A percentile compares a stretch with the other conserved stretches of the same genome.
Conservation (phyloP, 2,329 filamentous ascomycete genomes). For the Monosporascus cannonballus region DNA sequence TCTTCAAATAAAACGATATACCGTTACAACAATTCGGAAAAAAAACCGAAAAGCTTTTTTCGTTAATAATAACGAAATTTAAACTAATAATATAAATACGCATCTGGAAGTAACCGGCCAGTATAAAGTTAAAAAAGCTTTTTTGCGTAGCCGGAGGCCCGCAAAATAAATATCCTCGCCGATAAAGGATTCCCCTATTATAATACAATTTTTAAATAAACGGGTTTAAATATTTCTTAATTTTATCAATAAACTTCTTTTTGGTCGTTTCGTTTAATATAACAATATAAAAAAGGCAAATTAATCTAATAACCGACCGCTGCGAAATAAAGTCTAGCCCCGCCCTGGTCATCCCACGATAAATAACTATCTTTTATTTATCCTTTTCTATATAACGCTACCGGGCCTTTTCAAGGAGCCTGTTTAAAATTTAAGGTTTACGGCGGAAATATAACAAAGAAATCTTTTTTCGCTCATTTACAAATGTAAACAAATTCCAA, state of each 20-base stretch:
- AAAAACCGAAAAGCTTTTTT: conserved; percentile 61
- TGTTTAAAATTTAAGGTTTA: conserved; percentile 54
- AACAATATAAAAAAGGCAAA: conserved; percentile 58
- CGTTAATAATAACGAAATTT: conserved; percentile 56
- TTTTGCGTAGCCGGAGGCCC: conserved; percentile 80
- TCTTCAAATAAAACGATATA: conserved; percentile 73
- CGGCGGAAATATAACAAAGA: conserved; percentile 57
- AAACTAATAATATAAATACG: conserved; percentile 67
- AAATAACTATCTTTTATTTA: conserved; percentile 58
- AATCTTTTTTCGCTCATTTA: conserved; percentile 51
- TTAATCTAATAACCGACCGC: conserved; percentile 54
- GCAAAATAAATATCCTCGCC: conserved; percentile 75
- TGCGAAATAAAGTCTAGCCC: conserved; percentile 48
- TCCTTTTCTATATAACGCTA: conserved; percentile 50
- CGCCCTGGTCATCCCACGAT: conserved; percentile 45
- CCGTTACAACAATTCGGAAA: conserved; percentile 59
- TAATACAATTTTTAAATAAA: conserved; percentile 71
- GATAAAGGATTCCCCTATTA: conserved; percentile 77
- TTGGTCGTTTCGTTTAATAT: conserved; percentile 58
- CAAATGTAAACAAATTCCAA: conserved; percentile 29
- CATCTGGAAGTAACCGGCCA: conserved; percentile 65
- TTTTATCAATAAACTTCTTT: conserved; percentile 52
- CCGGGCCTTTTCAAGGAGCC: conserved; percentile 54
- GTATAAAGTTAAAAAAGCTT: conserved; percentile 62
- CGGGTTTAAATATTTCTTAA: conserved; percentile 57